Base-by-base conservation (phyloP, 306 rosid genomes). In the Cicer bijugum region DNA sequence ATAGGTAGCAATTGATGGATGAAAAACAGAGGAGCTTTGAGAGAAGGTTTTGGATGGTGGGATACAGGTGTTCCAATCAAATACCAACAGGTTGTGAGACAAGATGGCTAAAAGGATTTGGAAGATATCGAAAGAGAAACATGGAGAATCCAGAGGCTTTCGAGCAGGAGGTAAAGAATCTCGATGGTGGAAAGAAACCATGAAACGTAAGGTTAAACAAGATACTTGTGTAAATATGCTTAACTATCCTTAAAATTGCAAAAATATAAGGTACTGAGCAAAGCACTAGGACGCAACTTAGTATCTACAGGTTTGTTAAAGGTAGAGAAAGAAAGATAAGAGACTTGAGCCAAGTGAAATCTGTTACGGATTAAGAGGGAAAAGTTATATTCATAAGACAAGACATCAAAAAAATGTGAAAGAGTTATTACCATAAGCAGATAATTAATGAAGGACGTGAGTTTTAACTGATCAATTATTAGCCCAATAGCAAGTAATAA, bases 141-240 rank as follows among this genome's bases (percentile, higher is more conserved):
- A 17, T 9, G 50, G 6, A 11, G 19, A 60, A 10, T 60, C 50
- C 23, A 43, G 45, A 7, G 16, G 57, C 8, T 69, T 17, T 45
- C 44, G 48, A 37, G 35, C 42, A 12, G 60, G 23, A 7, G 66
- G 42, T 71, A 71, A 19, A 19, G 61, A 33, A 68, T 68, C 28
- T 19, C 47, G 57, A 9, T 52, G 38, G 33, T 52, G 64, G 63
- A 10, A 72, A 47, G 59, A 20, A 23, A 72, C 56, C 16, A 42
- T 44, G 46, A 2, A 59, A 73, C 20, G 28, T 44, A 58, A 58
- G 28, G 37, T 59, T 45, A 73, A 7, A 4, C 8, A 15, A 16
- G 58, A 52, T 52, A 16, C 28, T 15, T 15, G 61, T 5, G 63
- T 57, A 57, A 23, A 17, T 53, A 53, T 53, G 60, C 35, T 53